These are phyloP conservation scores for Dendrostoma leiphaemia DNA, from an alignment of 2,329 filamentous ascomycete genomes.

Conservation along the genomic window DNA sequence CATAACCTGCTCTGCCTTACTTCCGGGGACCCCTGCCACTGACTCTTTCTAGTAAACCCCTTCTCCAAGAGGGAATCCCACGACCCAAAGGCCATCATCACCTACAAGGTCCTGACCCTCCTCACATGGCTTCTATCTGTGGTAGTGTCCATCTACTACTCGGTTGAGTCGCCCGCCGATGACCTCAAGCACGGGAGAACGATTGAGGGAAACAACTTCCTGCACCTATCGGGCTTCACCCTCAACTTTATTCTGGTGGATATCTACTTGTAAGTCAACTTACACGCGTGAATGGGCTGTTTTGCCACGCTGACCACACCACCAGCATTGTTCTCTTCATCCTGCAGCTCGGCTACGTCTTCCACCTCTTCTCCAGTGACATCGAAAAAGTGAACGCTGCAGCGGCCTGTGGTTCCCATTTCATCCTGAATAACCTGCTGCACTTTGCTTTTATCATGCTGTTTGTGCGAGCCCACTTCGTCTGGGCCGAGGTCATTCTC, in stretches of 20 bases:
- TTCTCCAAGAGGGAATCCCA: slow-evolving; percentile 71
- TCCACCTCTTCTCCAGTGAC: slow-evolving; percentile 70
- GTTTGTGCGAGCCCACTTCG: slow-evolving; percentile 74
- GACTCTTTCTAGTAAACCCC: slow-evolving; percentile 61
- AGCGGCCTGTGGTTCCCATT: slow-evolving; percentile 77
- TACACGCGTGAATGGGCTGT: neutral
- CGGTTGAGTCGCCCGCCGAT: slow-evolving; percentile 61
- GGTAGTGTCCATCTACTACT: slow-evolving; percentile 72
- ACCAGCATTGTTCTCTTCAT: slow-evolving; percentile 69
- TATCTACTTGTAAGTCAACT: slow-evolving; percentile 69
- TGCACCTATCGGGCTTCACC: slow-evolving; percentile 69
- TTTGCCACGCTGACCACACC: neutral
- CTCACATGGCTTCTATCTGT: slow-evolving; percentile 74
- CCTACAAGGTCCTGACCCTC: slow-evolving; percentile 74
- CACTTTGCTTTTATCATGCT: slow-evolving; percentile 81
- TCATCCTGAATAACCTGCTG: slow-evolving; percentile 81
- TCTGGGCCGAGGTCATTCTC: slow-evolving; percentile 72
- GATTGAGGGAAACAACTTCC: slow-evolving; percentile 73
- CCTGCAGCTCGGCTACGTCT: slow-evolving; percentile 73
- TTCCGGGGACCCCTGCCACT: neutral
- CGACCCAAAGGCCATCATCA: slow-evolving; percentile 56
- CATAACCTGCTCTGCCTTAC: neutral
- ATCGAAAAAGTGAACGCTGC: slow-evolving; percentile 63
- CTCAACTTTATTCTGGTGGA: slow-evolving; percentile 63
- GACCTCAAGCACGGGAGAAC: slow-evolving; percentile 56